Base-by-base conservation (phyloP, 2,329 filamentous ascomycete species). In the Davidsoniella virescens region DNA sequence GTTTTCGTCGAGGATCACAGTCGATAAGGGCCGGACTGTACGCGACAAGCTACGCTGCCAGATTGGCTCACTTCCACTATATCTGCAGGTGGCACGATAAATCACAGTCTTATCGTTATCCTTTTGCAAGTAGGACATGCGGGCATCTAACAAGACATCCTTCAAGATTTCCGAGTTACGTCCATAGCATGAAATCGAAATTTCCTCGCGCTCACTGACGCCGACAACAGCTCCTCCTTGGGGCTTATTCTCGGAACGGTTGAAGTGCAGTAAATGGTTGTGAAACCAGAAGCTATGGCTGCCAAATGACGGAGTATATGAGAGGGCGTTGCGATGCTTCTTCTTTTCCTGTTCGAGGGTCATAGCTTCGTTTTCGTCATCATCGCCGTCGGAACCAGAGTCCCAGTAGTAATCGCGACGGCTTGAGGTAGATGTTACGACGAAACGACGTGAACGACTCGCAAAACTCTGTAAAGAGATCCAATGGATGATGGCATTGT, bases 401-500 rank as follows among this genome's bases (percentile, higher is more conserved):
- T 66, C 61, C 62, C 65, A 73, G 50, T 64, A 68, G 66, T 70
- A 76, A 47, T 62, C 65, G 12, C 73, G 67, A 2, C 69, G 75
- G 57, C 70, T 74, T 36, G 79, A 59, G 56, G 73, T 75, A 5
- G 78, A 80, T 58, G 80, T 80, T 39, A 76, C 81, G 9, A 84
- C 70, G 55, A 83, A 81, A 42, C 71, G 70, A 12, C 76, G 75
- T 0, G 78, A 74, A 4, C 66, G 64, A 54, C 73, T 70, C 17
- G 77, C 70, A 55, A 84, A 83, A 3, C 65, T 61, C 61, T 85
- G 80, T 33, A 67, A 63, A 2, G 79, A 70, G 2, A 84, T 70
- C 81, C 81, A 85, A 23, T 69, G 70, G 78, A 84, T 83, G 39
- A 84, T 58, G 58, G 83, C 82, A 59, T 80, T 80, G 65, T 83